These are phyloP conservation scores for Inga leiocalycina DNA, from an alignment of 306 rosid genomes.

Conservation along the genomic window DNA sequence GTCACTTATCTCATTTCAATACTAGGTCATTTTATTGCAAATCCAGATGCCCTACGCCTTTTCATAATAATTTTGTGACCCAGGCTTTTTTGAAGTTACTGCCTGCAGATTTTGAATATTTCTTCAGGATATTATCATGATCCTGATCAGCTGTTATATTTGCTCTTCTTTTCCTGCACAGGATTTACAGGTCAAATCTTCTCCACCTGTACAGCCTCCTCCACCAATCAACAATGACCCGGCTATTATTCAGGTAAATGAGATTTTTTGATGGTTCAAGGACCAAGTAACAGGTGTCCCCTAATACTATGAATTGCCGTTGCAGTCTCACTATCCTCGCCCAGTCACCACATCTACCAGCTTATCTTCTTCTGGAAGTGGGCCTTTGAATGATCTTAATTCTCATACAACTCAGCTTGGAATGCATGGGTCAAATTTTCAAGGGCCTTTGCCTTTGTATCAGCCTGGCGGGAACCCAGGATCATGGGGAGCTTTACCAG, in stretches of 20 bases:
- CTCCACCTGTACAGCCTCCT: conserved; percentile 75
- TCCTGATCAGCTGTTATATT: conserved; percentile 28
- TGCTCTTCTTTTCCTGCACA: conserved; percentile 31
- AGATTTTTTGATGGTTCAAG: background rate
- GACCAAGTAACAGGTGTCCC: background rate
- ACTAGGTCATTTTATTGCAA: background rate
- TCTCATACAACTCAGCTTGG: conserved; percentile 66
- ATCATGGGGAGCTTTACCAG: conserved; percentile 80
- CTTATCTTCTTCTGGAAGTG: conserved; percentile 65
- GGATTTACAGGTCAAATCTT: conserved; percentile 93
- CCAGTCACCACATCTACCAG: conserved; percentile 59
- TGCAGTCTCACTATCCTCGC: conserved; percentile 88
- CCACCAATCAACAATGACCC: conserved; percentile 71
- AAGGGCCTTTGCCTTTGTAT: conserved; percentile 76
- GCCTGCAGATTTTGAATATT: background rate
- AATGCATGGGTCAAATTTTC: conserved; percentile 73
- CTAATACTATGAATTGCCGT: conserved; percentile 34
- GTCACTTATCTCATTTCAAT: background rate
- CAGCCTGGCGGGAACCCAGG: conserved; percentile 86
- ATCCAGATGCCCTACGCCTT: background rate
- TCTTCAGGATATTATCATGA: background rate
- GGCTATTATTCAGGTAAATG: conserved; percentile 81
- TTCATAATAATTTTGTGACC: background rate
- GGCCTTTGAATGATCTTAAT: conserved; percentile 63
- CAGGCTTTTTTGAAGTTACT: conserved; percentile 13